Evolutionary conservation across 2,329 filamentous ascomycete species (phyloP).

Genomic region (Verticillium longisporum): DNA sequence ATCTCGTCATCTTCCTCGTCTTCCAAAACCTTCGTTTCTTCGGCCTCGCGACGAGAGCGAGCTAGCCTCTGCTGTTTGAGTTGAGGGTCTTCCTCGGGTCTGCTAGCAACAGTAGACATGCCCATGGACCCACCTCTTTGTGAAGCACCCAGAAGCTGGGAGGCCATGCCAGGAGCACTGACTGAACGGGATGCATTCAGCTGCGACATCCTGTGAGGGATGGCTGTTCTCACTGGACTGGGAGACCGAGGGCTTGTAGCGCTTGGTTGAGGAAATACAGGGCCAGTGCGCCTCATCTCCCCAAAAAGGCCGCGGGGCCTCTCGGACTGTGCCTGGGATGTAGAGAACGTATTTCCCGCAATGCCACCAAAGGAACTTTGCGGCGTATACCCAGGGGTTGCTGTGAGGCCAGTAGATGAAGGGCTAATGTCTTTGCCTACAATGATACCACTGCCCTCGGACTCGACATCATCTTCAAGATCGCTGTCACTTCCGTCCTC

Average conservation of each 20-base stretch:
- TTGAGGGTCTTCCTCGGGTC: slow-evolving; percentile 37
- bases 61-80: slow-evolving; percentile 43
- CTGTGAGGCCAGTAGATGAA: slow-evolving; percentile 32
- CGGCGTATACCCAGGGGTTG: slow-evolving; percentile 46
- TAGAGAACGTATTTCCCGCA: slow-evolving; percentile 37
- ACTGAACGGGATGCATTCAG: slow-evolving; percentile 49
- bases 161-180: slow-evolving; percentile 53
- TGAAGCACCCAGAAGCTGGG: slow-evolving; percentile 39
- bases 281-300: slow-evolving; percentile 42
- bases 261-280: slow-evolving; percentile 47
- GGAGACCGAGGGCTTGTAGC: slow-evolving; percentile 62
- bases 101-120: slow-evolving; percentile 31
- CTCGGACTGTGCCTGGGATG: slow-evolving; percentile 38
- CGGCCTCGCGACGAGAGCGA: slow-evolving; percentile 48
- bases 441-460: slow-evolving; percentile 57
- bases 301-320: slow-evolving; percentile 44
- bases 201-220: slow-evolving; percentile 42
- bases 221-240: slow-evolving; percentile 58
- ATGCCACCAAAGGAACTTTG: slow-evolving; percentile 52
- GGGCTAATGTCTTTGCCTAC: slow-evolving; percentile 58
- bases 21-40: slow-evolving; percentile 49
- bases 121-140: slow-evolving; percentile 29
- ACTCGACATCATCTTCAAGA: slow-evolving; percentile 37
- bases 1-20: slow-evolving; percentile 67
- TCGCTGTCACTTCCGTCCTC: slow-evolving; percentile 17